A percentile compares a stretch with the other conserved stretches of the same genome.
Evolutionary conservation across 345 rosid genomes (phyloP).

Genomic region (Bruguiera sexangula): DNA sequence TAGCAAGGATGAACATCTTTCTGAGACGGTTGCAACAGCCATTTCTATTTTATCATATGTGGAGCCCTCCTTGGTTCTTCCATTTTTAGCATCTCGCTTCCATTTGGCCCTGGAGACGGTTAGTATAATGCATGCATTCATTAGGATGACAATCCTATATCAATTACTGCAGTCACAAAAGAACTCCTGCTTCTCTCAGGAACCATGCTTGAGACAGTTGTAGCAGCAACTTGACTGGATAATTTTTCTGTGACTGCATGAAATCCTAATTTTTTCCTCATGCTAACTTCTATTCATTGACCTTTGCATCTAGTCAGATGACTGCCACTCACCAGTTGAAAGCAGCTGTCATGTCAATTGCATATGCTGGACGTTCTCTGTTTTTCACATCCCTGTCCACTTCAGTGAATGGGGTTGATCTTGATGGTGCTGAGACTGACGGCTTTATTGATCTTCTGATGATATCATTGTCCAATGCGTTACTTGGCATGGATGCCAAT

Average conservation of each 20-base stretch:
- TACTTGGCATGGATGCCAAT: conserved; percentile 99
- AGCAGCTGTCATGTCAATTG: conserved; percentile 93
- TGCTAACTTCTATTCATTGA: conserved; percentile 38
- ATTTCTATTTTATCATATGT: conserved; percentile 87
- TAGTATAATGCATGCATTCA: conserved; percentile 32
- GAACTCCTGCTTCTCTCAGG: background rate
- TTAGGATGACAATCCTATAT: background rate
- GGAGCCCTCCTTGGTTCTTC: conserved; percentile 96
- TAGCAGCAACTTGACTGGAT: background rate
- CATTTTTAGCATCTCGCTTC: conserved; percentile 87
- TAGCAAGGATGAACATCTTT: conserved; percentile 95
- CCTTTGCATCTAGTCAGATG: conserved; percentile 74
- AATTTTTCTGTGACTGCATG: conserved; percentile 8
- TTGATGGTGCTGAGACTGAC: conserved; percentile 40
- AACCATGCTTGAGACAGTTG: background rate
- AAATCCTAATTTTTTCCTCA: conserved; percentile 18
- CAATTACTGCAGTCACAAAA: background rate
- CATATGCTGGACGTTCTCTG: conserved; percentile 91
- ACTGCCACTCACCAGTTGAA: conserved; percentile 99
- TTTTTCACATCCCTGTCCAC: conserved; percentile 65
- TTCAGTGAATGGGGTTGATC: conserved; percentile 47
- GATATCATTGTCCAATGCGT: conserved; percentile 84
- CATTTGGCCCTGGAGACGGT: conserved; percentile 99
- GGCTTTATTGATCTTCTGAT: conserved; percentile 59
- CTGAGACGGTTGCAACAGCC: conserved; percentile 96